Evolutionary conservation across 2,329 filamentous ascomycete species (phyloP), one percentile per base, ranked within the genome.

Genomic region (Pestalotiopsis sp.): DNA sequence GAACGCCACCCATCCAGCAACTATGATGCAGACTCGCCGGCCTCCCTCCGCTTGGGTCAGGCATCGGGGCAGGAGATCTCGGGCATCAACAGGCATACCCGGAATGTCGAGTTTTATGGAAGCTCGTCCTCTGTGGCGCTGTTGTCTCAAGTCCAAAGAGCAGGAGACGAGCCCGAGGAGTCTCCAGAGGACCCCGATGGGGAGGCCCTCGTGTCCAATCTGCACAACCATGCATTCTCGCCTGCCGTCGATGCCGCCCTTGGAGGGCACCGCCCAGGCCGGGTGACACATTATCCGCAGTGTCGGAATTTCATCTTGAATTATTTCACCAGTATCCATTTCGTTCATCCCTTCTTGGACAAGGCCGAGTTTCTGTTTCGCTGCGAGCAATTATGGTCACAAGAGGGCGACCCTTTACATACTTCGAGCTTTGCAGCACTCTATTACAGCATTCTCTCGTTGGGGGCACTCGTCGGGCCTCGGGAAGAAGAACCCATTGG

Each of bases 281-380:
- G 69, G 68, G 36, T 66, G 17, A 63, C 74, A 3, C 76, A 83
- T 60, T 82, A 82, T 64, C 79, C 80, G 1, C 80, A 85, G 59
- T 83, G 82, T 6, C 81, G 82, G 68, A 72, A 79, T 1, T 85
- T 86, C 41, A 76, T 85, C 64, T 81, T 83, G 69, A 80, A 79
- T 13, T 85, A 84, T 74, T 85, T 86, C 66, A 80, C 82, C 13
- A 84, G 82, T 41, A 79, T 85, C 4, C 83, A 85, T 69, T 82
- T 82, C 67, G 80, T 85, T 13, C 82, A 85, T 49, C 83, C 83
- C 0, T 79, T 85, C 3, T 79, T 85, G 23, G 83, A 85, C 64
- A 84, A 84, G 72, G 77, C 80, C 7, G 74, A 77, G 23, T 85
- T 85, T 45, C 71, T 83, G 3, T 67, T 77, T 49, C 79, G 81